These are phyloP conservation scores for Cicer yamashitae DNA, from an alignment of 306 rosid species.

Conservation along the genomic window DNA sequence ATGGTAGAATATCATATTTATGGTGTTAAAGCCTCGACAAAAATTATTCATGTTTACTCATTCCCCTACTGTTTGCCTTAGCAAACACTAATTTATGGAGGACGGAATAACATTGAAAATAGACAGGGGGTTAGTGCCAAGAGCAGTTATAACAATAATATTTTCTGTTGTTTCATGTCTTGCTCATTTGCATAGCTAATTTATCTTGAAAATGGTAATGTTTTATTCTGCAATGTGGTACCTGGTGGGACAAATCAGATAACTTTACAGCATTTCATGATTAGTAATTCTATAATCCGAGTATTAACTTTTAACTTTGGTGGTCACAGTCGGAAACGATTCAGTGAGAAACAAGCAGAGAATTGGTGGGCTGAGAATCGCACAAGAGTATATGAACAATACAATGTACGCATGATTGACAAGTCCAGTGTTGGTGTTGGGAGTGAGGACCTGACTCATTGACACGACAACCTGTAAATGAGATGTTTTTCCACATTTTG, in stretches of 20 bases:
- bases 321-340: constrained; percentile 89
- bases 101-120: not conserved
- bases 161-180: constrained; percentile 17
- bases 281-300: not conserved
- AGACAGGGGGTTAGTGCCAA: constrained; percentile 1
- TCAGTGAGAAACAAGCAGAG: constrained; percentile 96
- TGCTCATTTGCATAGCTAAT: constrained; percentile 3
- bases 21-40: constrained; percentile 2
- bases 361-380: constrained; percentile 99
- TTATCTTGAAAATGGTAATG: constrained; percentile 5
- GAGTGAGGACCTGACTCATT: constrained; percentile 85
- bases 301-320: constrained; percentile 36
- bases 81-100: not conserved
- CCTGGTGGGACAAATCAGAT: constrained; percentile 28
- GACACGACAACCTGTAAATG: constrained; percentile 73
- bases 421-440: constrained; percentile 88
- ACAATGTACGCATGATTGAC: constrained; percentile 81
- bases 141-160: not conserved
- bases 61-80: not conserved
- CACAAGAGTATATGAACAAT: constrained; percentile 80
- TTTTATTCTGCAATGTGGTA: constrained; percentile 27
- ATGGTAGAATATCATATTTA: constrained; percentile 16
- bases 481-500: constrained; percentile 55
- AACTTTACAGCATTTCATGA: not conserved
- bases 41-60: not conserved